Percentiles rank a stretch among this genome's conserved stretches.
Evolutionary conservation across 2,329 filamentous ascomycete genomes (phyloP).

Genomic region (Clathrospora elynae): DNA sequence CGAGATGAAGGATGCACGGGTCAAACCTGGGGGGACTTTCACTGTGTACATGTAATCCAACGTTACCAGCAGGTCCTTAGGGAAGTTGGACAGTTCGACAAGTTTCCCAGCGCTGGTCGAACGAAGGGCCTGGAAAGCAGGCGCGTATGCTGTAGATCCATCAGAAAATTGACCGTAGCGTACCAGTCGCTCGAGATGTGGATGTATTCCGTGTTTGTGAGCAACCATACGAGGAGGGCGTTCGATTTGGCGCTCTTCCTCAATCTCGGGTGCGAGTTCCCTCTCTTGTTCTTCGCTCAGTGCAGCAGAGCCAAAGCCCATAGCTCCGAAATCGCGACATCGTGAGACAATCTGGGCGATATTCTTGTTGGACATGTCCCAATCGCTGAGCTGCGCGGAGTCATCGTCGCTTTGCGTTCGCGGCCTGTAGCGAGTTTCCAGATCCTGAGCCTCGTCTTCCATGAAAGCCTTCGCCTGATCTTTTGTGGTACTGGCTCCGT

Average conservation of each 20-base stretch:
- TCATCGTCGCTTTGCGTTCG: background rate
- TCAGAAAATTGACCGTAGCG: slow-evolving; percentile 39
- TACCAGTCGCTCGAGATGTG: slow-evolving; percentile 52
- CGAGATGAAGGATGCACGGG: background rate
- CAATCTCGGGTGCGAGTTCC: slow-evolving; percentile 67
- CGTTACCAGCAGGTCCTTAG: slow-evolving; percentile 54
- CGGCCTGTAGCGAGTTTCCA: slow-evolving; percentile 61
- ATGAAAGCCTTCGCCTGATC: slow-evolving; percentile 54
- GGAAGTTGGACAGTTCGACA: slow-evolving; percentile 47
- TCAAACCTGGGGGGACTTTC: slow-evolving; percentile 14
- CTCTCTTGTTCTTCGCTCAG: slow-evolving; percentile 71
- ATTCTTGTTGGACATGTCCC: slow-evolving; percentile 24
- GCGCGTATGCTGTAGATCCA: slow-evolving; percentile 45
- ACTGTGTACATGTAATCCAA: slow-evolving; percentile 59
- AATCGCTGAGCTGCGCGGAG: slow-evolving; percentile 2
- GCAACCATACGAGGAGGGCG: slow-evolving; percentile 52
- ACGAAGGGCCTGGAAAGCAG: slow-evolving; percentile 55
- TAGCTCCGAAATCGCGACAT: slow-evolving; percentile 34
- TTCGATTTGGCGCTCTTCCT: slow-evolving; percentile 63
- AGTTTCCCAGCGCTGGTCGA: slow-evolving; percentile 50
- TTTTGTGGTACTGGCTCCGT: slow-evolving; percentile 21
- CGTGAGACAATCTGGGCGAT: slow-evolving; percentile 26
- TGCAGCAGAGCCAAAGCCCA: slow-evolving; percentile 41
- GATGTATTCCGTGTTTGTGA: slow-evolving; percentile 51
- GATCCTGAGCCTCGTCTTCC: slow-evolving; percentile 60